Percentiles rank a stretch among this genome's conserved stretches.
phyloP scores from a whole-genome alignment of 1,284 basidiomycete genomes.

The Malassezia equina region DNA sequence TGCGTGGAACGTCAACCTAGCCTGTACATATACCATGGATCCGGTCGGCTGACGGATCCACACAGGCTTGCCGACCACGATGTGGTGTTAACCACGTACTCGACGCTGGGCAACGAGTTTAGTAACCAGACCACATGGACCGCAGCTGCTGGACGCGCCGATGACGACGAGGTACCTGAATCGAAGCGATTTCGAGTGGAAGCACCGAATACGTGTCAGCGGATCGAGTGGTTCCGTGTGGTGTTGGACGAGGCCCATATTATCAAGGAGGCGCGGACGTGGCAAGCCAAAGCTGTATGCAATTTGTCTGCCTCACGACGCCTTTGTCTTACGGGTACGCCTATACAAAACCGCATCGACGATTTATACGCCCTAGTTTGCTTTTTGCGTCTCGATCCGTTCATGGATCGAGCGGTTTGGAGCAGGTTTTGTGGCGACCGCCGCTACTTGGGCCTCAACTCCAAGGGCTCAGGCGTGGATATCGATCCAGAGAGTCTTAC shows the following conservation, averaged over 20 bases:
- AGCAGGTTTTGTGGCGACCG: constrained; percentile 82
- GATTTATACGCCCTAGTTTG: constrained; percentile 94
- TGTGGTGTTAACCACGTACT: constrained; percentile 92
- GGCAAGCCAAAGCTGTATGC: constrained; percentile 86
- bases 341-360: constrained; percentile 96
- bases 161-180: constrained; percentile 7
- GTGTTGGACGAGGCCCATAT: constrained; percentile 49
- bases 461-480: constrained; percentile 15
- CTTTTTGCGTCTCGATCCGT: constrained; percentile 81
- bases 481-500: constrained; percentile 75
- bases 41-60: constrained; percentile 72
- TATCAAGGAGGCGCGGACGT: constrained; percentile 90
- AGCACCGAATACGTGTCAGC: constrained; percentile 75
- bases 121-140: constrained; percentile 61
- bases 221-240: constrained; percentile 66
- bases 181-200: constrained; percentile 49
- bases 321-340: constrained; percentile 88
- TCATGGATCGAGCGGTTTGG: constrained; percentile 87
- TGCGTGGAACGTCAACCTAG: constrained; percentile 35
- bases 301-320: constrained; percentile 86
- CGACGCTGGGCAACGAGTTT: constrained; percentile 86
- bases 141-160: constrained; percentile 15
- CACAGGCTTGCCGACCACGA: constrained; percentile 81
- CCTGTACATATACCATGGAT: constrained; percentile 93
- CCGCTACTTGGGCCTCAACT: constrained; percentile 55